Evolutionary conservation across 352 stramenopile species (phyloP).

Genomic region (Globisporangium paddicum): DNA sequence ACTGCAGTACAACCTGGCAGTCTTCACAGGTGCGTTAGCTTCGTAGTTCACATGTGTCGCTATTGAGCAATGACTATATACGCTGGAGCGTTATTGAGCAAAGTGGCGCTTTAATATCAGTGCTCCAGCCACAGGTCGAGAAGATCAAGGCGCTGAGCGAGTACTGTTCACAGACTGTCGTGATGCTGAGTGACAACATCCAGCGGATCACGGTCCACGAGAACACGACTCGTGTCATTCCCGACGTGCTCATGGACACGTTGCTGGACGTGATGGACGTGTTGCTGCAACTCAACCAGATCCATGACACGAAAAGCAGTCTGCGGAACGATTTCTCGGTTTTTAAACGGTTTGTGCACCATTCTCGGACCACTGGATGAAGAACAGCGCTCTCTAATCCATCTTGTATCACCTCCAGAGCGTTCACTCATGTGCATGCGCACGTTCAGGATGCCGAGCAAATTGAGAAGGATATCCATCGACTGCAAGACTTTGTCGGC

Average conservation of each 20-base stretch:
- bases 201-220: slow-evolving; percentile 63
- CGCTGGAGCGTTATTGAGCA: not conserved
- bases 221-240: slow-evolving; percentile 56
- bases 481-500: slow-evolving; percentile 62
- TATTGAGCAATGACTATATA: not conserved
- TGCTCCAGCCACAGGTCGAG: slow-evolving; percentile 55
- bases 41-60: not conserved
- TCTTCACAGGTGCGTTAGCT: slow-evolving; percentile 35
- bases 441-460: slow-evolving; percentile 31
- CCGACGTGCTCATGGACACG: slow-evolving; percentile 50
- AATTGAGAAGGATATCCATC: slow-evolving; percentile 48
- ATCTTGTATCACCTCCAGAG: slow-evolving; percentile 18
- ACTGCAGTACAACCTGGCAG: slow-evolving; percentile 37
- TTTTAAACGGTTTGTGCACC: slow-evolving; percentile 48
- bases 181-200: slow-evolving; percentile 67
- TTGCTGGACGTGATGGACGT: slow-evolving; percentile 63
- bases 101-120: slow-evolving; percentile 15
- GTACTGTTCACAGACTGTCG: slow-evolving; percentile 48
- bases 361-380: no score
- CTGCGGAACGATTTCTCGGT: slow-evolving; percentile 72
- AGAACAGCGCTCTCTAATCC: not conserved
- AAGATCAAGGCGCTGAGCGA: slow-evolving; percentile 52
- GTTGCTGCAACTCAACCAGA: slow-evolving; percentile 54
- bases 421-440: slow-evolving; percentile 42
- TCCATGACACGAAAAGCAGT: slow-evolving; percentile 65